Evolutionary conservation across 306 rosid species (phyloP).

Genomic region (Cicer chorassanicum): DNA sequence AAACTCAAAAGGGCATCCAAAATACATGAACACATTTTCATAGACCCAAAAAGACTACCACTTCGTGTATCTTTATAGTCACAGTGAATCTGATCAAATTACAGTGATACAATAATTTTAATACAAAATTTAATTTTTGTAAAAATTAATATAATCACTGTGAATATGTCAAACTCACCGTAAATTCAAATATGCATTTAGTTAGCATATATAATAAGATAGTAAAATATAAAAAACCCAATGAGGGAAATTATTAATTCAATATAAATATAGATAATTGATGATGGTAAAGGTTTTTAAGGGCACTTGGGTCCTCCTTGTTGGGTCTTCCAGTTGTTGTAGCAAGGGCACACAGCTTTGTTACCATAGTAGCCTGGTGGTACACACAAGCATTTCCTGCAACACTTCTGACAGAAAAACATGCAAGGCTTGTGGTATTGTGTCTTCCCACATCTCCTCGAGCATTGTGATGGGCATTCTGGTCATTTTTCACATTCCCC

Average conservation of each 20-base stretch:
- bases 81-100: too few relatives aligned
- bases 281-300: neutral
- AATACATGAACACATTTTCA: conserved; percentile 32
- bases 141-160: too few relatives aligned
- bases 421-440: conserved; percentile 56
- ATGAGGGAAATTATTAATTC: neutral
- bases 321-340: conserved; percentile 54
- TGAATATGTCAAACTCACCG: too few relatives aligned
- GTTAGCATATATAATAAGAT: neutral
- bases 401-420: conserved; percentile 55
- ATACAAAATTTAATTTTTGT: too few relatives aligned
- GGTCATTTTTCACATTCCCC: conserved; percentile 39
- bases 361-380: conserved; percentile 52
- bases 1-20: conserved; percentile 22
- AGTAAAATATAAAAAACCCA: conserved; percentile 4
- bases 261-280: neutral
- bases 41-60: conserved; percentile 31
- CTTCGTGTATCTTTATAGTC: neutral
- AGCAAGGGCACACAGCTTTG: conserved; percentile 54
- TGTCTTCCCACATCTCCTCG: conserved; percentile 50
- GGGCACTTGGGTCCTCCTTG: conserved; percentile 56
- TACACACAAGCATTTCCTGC: conserved; percentile 50
- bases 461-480: conserved; percentile 53
- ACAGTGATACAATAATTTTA: too few relatives aligned
- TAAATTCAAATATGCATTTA: neutral